Evolutionary conservation across 192 early-diverging fungal species (phyloP), one percentile per base, ranked within the genome.

Genomic region (Coemansia sp.): DNA sequence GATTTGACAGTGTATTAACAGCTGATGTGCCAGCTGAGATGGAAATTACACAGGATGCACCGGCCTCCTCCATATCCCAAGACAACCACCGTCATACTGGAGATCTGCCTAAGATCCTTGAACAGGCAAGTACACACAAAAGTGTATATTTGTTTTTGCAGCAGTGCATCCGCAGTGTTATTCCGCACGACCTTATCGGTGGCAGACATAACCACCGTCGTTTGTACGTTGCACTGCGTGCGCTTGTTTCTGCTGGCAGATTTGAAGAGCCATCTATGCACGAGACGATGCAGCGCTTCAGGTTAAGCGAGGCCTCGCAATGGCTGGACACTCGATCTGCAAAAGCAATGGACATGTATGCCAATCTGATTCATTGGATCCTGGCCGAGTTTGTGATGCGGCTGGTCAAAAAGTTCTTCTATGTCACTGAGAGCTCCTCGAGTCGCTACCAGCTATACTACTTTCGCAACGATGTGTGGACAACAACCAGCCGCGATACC

Each of bases 391-490:
- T 85, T 50, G 66, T 89, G 11, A 78, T 90, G 24, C 82, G 85
- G 10, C 59, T 94, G 5, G 32, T 94, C 7, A 71, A 80, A 83
- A 86, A 66, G 52, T 84, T 59, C 59, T 96, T 94, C 66, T 94
- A 94, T 59, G 84, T 88, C n/a, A 94, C 94, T 6, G 93, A 96
- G 57, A 81, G 84, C 57, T 80, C 87, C 3, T 65, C 78, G 10
- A 76, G 85, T 46, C 86, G 88, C 52, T 87, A 88, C 66, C 75
- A 67, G 50, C 65, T 94, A 27, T 88, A 89, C 68, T 94, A 89
- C 64, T 94, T 89, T 70, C 89, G 91, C 19, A 88, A 90, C 57
- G 90, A 89, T 31, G 83, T 88, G 6, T 96, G 94, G 94, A 64
- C 64, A 1, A 59, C 36, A 5, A 75, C 92, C 30, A 81, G 84